These are phyloP conservation scores for Yamadazyma triangularis DNA, from an alignment of 1,139 yeast species.

Conservation along the genomic window DNA sequence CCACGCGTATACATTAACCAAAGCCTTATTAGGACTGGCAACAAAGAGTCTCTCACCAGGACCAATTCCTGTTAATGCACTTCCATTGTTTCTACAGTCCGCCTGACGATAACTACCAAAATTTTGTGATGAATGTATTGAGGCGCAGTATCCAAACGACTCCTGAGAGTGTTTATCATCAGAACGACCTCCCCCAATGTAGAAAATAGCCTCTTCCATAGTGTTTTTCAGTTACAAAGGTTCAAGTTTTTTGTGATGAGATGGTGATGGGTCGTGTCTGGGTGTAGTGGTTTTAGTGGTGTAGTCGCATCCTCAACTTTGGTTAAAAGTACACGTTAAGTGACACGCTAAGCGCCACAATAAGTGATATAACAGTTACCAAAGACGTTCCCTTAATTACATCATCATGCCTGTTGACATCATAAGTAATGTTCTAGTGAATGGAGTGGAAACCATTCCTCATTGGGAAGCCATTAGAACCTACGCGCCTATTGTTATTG, in stretches of 20 bases:
- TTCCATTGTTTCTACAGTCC: slow-evolving; percentile 44
- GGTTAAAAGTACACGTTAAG: no score
- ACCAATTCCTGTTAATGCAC: slow-evolving; percentile 40
- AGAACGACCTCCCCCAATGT: slow-evolving; percentile 47
- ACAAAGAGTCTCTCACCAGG: slow-evolving; percentile 49
- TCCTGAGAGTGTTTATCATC: slow-evolving; percentile 45
- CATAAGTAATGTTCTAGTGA: slow-evolving; percentile 55
- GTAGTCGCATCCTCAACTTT: no score
- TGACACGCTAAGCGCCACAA: no score
- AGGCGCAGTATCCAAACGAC: slow-evolving; percentile 45
- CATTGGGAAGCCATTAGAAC: slow-evolving; percentile 57
- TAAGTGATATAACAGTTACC: no score
- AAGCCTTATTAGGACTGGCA: slow-evolving; percentile 70
- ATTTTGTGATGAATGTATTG: slow-evolving; percentile 49
- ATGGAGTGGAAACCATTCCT: slow-evolving; percentile 72
- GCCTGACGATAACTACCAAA: slow-evolving; percentile 54
- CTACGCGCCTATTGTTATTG: slow-evolving; percentile 33
- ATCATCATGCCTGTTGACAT: slow-evolving; percentile 78
- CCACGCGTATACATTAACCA: slow-evolving; percentile 68
- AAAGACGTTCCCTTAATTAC: no score
- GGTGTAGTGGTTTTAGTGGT: no score
- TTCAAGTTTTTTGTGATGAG: slow-evolving; percentile 5
- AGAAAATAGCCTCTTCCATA: slow-evolving; percentile 65
- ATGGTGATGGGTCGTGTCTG: no score
- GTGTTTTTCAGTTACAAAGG: no score